These are phyloP conservation scores for Ascochyta koolunga DNA, from an alignment of 2,329 filamentous ascomycete genomes.

Conservation along the genomic window DNA sequence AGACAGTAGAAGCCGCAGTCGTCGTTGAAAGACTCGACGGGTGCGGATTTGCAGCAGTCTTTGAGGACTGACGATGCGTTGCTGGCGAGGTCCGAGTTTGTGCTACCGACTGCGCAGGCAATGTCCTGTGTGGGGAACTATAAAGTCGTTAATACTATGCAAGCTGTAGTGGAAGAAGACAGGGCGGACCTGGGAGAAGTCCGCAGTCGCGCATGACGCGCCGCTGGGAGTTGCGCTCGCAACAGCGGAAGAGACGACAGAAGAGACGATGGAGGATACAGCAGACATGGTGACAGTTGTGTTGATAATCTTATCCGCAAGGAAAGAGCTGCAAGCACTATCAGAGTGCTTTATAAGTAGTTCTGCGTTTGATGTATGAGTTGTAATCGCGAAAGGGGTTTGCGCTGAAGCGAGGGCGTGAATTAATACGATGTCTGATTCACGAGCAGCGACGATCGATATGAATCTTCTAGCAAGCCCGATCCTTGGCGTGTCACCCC, in stretches of 20 bases:
- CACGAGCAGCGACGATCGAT: constrained; percentile 7
- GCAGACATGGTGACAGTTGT: constrained; percentile 22
- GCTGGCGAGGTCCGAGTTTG: constrained; percentile 25
- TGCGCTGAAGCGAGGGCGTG: background rate
- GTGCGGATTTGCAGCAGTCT: constrained; percentile 41
- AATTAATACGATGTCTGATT: constrained; percentile 7
- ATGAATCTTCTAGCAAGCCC: background rate
- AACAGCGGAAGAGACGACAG: constrained; percentile 23
- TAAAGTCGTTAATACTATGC: background rate
- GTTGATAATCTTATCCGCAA: no score
- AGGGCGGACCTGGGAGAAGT: constrained; percentile 23
- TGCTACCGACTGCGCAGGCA: constrained; percentile 38
- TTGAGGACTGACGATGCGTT: constrained; percentile 34
- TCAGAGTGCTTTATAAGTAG: background rate
- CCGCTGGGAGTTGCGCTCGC: constrained; percentile 19
- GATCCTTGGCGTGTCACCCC: constrained; percentile 7
- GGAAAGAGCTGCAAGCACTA: background rate
- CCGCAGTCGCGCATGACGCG: constrained; percentile 29
- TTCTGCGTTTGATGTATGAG: background rate
- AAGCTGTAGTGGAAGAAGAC: no score
- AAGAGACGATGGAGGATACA: constrained; percentile 9
- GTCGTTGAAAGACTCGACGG: constrained; percentile 37
- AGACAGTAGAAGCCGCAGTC: constrained; percentile 42
- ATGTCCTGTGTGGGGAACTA: constrained; percentile 35
- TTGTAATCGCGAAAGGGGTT: constrained; percentile 1